Conservation (phyloP, 2,329 filamentous ascomycete species). For the Phialocephala subalpina region DNA sequence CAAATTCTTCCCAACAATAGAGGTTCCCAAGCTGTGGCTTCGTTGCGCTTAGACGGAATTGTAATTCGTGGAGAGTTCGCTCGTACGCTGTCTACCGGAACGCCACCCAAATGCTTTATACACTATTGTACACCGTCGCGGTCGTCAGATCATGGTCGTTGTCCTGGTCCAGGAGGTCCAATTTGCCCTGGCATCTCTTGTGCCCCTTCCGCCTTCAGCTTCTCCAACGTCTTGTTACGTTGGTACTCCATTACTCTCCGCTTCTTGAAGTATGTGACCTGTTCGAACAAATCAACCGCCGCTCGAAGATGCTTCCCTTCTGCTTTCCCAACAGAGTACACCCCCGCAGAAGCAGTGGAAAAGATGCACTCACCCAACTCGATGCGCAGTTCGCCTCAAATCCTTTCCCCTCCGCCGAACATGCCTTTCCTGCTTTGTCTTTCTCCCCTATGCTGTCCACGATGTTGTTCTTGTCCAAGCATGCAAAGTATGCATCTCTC, state of each 20-base stretch:
- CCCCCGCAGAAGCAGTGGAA: background rate
- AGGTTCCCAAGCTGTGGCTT: background rate
- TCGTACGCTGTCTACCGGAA: conserved; percentile 5
- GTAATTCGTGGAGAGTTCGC: conserved; percentile 1
- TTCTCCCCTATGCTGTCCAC: conserved; percentile 73
- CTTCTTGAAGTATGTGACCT: conserved; percentile 99
- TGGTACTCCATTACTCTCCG: conserved; percentile 92
- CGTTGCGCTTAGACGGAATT: background rate
- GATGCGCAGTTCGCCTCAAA: conserved; percentile 88
- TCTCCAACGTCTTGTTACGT: conserved; percentile 79
- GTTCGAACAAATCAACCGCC: conserved; percentile 32
- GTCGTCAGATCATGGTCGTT: conserved; percentile 18
- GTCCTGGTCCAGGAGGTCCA: conserved; percentile 28
- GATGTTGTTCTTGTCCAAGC: conserved; percentile 83
- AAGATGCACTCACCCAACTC: conserved; percentile 79
- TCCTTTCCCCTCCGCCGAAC: conserved; percentile 63
- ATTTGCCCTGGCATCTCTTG: conserved; percentile 57
- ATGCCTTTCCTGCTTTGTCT: conserved; percentile 63
- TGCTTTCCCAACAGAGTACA: background rate
- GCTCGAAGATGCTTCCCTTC: background rate
- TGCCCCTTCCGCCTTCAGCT: conserved; percentile 77
- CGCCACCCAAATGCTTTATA: conserved; percentile 18
- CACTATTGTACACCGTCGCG: conserved; percentile 23
- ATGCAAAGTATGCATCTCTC: conserved; percentile 87
- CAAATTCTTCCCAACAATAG: background rate